Evolutionary conservation across 2,329 filamentous ascomycete genomes (phyloP).

Genomic region (Neocatenulostroma microsporum): DNA sequence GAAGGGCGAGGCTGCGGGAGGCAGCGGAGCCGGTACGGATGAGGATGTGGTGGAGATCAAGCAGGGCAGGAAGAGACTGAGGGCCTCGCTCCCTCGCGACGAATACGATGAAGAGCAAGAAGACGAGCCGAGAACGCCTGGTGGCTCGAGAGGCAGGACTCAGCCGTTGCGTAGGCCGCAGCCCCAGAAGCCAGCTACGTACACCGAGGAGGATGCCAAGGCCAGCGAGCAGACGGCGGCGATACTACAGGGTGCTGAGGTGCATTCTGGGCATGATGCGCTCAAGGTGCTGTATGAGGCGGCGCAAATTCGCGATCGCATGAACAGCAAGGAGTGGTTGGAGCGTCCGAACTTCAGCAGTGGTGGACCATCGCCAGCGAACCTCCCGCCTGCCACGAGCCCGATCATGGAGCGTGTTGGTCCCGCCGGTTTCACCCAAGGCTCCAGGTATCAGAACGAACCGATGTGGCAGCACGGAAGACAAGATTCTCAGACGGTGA

Average conservation of each 20-base stretch:
- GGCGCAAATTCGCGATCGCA: conserved; percentile 44
- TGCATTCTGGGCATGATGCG: conserved; percentile 89
- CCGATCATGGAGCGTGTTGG: conserved; percentile 16
- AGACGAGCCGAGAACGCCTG: conserved; percentile 55
- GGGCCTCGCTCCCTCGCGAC: conserved; percentile 30
- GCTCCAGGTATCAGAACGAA: conserved; percentile 17
- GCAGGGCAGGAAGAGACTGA: conserved; percentile 63
- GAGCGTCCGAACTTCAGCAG: conserved; percentile 19
- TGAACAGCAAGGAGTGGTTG: conserved; percentile 22
- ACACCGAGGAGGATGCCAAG: conserved; percentile 48
- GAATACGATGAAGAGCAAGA: conserved; percentile 42
- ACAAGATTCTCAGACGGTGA: conserved; percentile 3
- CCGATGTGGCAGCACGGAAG: conserved; percentile 14
- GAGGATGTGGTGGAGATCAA: conserved; percentile 59
- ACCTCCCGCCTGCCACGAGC: conserved; percentile 17
- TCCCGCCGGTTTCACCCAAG: conserved; percentile 15
- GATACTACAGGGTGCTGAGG: conserved; percentile 54
- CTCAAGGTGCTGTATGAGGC: conserved; percentile 87
- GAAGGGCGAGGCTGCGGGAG: conserved; percentile 50
- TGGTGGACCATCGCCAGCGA: conserved; percentile 17
- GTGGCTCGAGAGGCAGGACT: conserved; percentile 56
- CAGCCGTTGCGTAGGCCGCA: conserved; percentile 59
- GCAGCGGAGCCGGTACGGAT: conserved; percentile 37
- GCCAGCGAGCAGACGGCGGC: conserved; percentile 54
- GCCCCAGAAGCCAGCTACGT: conserved; percentile 27